Base-by-base conservation (phyloP, 345 rosid genomes). In the Pugionium dolabratum region DNA sequence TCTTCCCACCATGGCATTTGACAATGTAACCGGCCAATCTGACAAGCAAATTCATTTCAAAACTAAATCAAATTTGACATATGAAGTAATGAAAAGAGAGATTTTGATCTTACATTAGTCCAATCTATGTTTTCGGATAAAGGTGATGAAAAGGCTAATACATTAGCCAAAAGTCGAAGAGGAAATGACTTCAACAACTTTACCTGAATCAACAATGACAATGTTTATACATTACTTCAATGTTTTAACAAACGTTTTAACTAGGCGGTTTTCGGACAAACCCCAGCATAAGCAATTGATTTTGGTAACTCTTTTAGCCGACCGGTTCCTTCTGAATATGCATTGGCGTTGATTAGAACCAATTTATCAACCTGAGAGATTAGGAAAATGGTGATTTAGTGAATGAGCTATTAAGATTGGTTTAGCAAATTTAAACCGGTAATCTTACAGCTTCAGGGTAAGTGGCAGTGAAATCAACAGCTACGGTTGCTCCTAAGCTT, bases 1-100 rank as follows among this genome's bases (percentile, higher is more conserved):
- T 88, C 89, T 59, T 86, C 78, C 97, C 97, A 91, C 96, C 96
- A 86, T 3, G 96, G 93, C 79, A 82, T 69, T 79, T 82, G 82
- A 67, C 96, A 91, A 53, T 88, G 94, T 62, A 91, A 63, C 61
- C 94, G 86, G 6, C 94, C 88, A 18, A 86, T 81, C 94, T 88
- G 57, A 40, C n/a, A 34, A 42, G 7, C 33, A 29, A 2, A 62
- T 63, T 27, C 34, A 68, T 26, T 41, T 32, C 6, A 26, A 40
- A 52, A 10, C 40, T 25, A 57, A 3, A 34, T 34, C 36, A 18
- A 32, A 2, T 26, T 11, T 4, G 3, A 26, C 2, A 28, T 43
- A 52, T 5, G 33, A 5, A 33, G 8, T 36, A 10, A 25, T 43
- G 9, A 32, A 11, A 1, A 31, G 9, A 8, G 4, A 5, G 35